Evolutionary conservation across 78 protist genomes (phyloP).

Genomic region (Anaeramoeba flamelloides): DNA sequence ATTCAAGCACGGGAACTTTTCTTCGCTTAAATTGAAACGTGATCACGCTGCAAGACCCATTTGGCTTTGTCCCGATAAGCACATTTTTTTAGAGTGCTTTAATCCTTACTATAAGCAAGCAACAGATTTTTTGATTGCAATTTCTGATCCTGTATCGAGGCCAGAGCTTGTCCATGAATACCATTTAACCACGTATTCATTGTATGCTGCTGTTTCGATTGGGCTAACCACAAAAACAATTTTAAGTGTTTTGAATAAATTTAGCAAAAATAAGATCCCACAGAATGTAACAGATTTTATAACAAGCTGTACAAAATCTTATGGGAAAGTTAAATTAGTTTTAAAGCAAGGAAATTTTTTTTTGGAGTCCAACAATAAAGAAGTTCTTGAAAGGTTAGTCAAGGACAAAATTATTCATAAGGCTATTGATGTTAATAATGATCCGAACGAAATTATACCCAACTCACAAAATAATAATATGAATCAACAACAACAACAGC

Average conservation of each 20-base stretch:
- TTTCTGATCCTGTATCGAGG: constrained; percentile 82
- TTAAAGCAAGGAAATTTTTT: background rate
- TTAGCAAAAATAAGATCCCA: constrained; percentile 6
- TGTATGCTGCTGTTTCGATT: constrained; percentile 76
- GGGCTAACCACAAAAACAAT: constrained; percentile 34
- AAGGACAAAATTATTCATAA: background rate
- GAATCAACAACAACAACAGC: background rate
- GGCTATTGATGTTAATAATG: background rate
- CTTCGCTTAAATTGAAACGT: constrained; percentile 17
- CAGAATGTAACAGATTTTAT: background rate
- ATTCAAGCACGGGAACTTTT: too few species aligned
- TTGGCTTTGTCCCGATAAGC: constrained; percentile 65
- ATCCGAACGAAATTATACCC: background rate
- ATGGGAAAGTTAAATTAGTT: background rate
- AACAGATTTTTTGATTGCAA: constrained; percentile 79
- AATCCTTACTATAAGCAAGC: constrained; percentile 70
- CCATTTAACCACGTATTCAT: constrained; percentile 64
- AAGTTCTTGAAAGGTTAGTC: background rate
- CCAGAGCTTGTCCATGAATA: constrained; percentile 71
- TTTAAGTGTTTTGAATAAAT: background rate
- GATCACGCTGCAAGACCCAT: constrained; percentile 47
- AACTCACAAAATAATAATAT: background rate
- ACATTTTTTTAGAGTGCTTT: constrained; percentile 66
- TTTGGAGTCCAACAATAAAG: background rate
- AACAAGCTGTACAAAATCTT: background rate